Percentiles rank a stretch among this genome's conserved stretches.
Evolutionary conservation across 305 asterid species (phyloP).

Genomic region (Fraxinus dipetala): DNA sequence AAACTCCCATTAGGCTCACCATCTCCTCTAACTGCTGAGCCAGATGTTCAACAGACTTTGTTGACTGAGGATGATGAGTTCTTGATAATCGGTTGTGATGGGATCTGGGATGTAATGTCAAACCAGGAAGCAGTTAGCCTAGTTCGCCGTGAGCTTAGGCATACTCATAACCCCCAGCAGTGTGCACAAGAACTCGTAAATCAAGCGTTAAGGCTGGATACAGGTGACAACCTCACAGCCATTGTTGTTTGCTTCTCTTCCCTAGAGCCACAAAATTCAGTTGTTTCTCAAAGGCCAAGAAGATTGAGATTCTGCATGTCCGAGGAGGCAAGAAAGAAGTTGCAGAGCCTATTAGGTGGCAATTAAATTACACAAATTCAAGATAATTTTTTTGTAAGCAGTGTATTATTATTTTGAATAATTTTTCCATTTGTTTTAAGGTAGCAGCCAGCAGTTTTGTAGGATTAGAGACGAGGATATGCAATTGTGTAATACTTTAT

Average conservation of each 20-base stretch:
- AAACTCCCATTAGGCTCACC: conserved; percentile 57
- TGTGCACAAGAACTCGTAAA: conserved; percentile 47
- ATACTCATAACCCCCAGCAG: conserved; percentile 38
- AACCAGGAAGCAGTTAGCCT: conserved; percentile 56
- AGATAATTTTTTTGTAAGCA: conserved; percentile 5
- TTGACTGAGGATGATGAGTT: conserved; percentile 58
- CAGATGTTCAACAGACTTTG: conserved; percentile 41
- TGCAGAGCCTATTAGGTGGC: conserved; percentile 40
- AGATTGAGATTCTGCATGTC: conserved; percentile 47
- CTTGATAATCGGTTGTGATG: conserved; percentile 59
- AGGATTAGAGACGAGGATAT: neutral
- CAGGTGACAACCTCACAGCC: conserved; percentile 53
- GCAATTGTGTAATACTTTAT: neutral
- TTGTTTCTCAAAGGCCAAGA: conserved; percentile 33
- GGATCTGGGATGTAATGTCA: conserved; percentile 60
- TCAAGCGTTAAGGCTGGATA: conserved; percentile 36
- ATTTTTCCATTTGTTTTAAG: neutral
- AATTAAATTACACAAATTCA: conserved; percentile 20
- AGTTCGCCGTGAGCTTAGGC: conserved; percentile 41
- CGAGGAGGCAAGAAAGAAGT: conserved; percentile 42
- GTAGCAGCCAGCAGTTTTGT: neutral
- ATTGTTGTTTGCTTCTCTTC: conserved; percentile 50
- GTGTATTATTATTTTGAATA: conserved; percentile 9
- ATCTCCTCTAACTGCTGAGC: conserved; percentile 57
- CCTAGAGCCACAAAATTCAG: conserved; percentile 26